phyloP scores from a whole-genome alignment of 1,284 basidiomycete genomes.

The Cystobasidium pallidum region DNA sequence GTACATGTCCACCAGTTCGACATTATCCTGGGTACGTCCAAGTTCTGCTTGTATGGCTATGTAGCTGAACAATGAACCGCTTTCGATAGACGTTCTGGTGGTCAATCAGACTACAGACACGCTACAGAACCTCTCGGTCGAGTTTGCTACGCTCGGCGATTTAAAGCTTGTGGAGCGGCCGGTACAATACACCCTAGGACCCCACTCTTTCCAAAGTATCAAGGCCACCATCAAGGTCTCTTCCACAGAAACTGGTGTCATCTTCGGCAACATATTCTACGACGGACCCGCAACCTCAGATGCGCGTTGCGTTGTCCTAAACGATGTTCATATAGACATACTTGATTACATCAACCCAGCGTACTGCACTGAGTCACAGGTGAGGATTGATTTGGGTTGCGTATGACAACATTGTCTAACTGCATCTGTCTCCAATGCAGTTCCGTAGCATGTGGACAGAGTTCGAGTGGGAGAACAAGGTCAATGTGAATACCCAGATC shows the following conservation, averaged over 20 bases:
- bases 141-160: slow-evolving; percentile 97
- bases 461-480: slow-evolving; percentile 98
- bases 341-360: slow-evolving; percentile 99
- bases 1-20: slow-evolving; percentile 99
- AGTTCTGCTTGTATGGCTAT: neutral
- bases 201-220: slow-evolving; percentile 97
- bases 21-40: slow-evolving; percentile 74
- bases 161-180: slow-evolving; percentile 96
- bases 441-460: slow-evolving; percentile 98
- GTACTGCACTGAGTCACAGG: slow-evolving; percentile 92
- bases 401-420: too few relatives aligned
- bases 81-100: slow-evolving; percentile 76
- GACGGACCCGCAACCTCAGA: slow-evolving; percentile 73
- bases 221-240: slow-evolving; percentile 98
- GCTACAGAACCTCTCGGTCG: slow-evolving; percentile 92
- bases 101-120: slow-evolving; percentile 97
- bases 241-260: slow-evolving; percentile 96
- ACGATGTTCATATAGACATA: slow-evolving; percentile 98
- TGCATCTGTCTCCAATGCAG: slow-evolving; percentile 57
- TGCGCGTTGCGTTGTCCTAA: slow-evolving; percentile 81
- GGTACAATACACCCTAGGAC: slow-evolving; percentile 86
- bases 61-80: neutral
- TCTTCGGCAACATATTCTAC: slow-evolving; percentile 98
- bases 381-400: slow-evolving; percentile 56
- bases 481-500: slow-evolving; percentile 83